A percentile compares a stretch with the other conserved stretches of the same genome.
Evolutionary conservation across 768 basidiomycete species (phyloP).

Genomic region (Podaxis carcinomalis): DNA sequence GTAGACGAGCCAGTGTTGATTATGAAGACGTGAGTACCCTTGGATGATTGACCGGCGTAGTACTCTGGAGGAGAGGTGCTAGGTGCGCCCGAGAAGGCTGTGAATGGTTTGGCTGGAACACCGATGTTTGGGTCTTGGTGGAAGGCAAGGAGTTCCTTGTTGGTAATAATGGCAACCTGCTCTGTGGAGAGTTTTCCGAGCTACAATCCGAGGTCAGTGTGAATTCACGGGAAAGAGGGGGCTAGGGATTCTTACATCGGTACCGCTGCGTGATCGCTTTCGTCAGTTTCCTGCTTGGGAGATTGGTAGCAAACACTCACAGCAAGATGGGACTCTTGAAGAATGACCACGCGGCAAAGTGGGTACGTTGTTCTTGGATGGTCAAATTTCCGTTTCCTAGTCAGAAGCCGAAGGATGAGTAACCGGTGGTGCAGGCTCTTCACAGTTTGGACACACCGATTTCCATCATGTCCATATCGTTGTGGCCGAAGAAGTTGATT

Average conservation of each 20-base stretch:
- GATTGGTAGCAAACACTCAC: conserved; percentile 17
- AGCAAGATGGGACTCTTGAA: conserved; percentile 56
- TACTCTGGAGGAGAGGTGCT: conserved; percentile 47
- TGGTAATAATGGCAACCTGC: conserved; percentile 47
- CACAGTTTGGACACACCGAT: conserved; percentile 16
- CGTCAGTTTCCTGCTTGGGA: neutral
- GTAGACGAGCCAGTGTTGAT: conserved; percentile 40
- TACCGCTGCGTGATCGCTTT: conserved; percentile 24
- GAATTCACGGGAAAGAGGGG: neutral
- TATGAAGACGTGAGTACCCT: conserved; percentile 51
- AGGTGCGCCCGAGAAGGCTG: conserved; percentile 31
- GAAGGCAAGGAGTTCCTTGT: conserved; percentile 50
- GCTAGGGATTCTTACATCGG: conserved; percentile 27
- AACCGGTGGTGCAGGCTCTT: neutral
- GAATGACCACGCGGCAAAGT: conserved; percentile 58
- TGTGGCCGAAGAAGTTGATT: conserved; percentile 9
- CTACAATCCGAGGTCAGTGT: conserved; percentile 23
- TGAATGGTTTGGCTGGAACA: conserved; percentile 45
- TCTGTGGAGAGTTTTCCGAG: conserved; percentile 32
- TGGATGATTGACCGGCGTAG: conserved; percentile 43
- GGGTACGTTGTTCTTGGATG: conserved; percentile 46
- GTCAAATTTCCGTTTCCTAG: conserved; percentile 46
- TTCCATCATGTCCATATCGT: conserved; percentile 12
- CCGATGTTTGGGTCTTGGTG: conserved; percentile 45
- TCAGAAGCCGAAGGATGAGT: neutral